Conservation (phyloP, 2,329 filamentous ascomycete genomes). For the Kalmusia sp. region DNA sequence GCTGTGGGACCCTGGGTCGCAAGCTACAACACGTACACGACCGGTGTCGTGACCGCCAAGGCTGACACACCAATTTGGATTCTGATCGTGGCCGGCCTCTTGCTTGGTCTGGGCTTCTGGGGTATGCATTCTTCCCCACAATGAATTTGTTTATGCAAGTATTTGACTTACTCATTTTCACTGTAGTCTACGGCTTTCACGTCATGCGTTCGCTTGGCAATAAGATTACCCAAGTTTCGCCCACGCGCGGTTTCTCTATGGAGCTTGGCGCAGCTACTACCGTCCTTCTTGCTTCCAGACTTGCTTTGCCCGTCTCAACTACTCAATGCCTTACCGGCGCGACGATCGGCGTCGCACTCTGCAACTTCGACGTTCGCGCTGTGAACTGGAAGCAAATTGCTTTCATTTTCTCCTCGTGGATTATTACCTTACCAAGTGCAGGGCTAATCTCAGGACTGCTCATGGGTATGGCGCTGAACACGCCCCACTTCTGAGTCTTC, state of each 20-base stretch:
- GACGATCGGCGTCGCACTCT: conserved; percentile 41
- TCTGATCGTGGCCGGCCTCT: conserved; percentile 65
- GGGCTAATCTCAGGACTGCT: conserved; percentile 63
- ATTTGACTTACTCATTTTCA: conserved; percentile 67
- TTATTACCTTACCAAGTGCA: conserved; percentile 53
- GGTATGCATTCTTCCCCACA: conserved; percentile 13
- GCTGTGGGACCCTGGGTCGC: conserved; percentile 35
- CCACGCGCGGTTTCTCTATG: conserved; percentile 58
- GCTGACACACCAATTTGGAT: conserved; percentile 74
- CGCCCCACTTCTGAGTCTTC: conserved; percentile 57
- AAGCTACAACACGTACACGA: conserved; percentile 41
- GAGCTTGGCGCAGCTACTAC: conserved; percentile 61
- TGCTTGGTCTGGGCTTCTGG: conserved; percentile 67
- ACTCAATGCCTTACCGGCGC: conserved; percentile 61
- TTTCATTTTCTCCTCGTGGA: conserved; percentile 54
- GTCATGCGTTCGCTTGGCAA: conserved; percentile 71
- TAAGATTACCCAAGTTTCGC: conserved; percentile 68
- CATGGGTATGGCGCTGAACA: conserved; percentile 69
- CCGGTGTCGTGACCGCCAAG: conserved; percentile 69
- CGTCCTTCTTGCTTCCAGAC: conserved; percentile 68
- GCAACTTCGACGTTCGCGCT: conserved; percentile 43
- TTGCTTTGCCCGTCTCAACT: conserved; percentile 62
- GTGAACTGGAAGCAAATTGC: conserved; percentile 53
- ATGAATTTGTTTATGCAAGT: too few species aligned
- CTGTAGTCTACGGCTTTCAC: conserved; percentile 73